These are phyloP conservation scores for Salix brachista DNA, from an alignment of 345 rosid genomes.

Conservation along the genomic window DNA sequence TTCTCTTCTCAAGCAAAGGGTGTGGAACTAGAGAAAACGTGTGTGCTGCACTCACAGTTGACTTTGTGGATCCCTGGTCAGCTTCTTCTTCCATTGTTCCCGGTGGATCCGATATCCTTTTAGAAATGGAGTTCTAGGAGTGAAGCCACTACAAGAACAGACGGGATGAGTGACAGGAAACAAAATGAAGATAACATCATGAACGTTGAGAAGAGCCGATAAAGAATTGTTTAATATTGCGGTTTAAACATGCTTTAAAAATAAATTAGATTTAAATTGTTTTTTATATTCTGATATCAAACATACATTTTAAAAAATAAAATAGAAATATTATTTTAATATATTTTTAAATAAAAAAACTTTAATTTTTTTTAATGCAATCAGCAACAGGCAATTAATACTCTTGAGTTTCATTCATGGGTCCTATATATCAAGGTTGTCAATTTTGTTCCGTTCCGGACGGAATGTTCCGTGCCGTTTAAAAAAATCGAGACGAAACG, in stretches of 20 bases:
- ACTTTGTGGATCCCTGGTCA: not conserved
- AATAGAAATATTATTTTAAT: no score
- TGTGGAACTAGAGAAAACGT: not conserved
- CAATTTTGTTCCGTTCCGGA: no score
- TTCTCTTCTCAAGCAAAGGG: not conserved
- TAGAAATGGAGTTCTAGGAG: not conserved
- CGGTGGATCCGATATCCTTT: constrained; percentile 21
- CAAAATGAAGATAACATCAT: not conserved
- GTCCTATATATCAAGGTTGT: no score
- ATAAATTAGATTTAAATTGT: no score
- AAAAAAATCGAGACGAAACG: no score
- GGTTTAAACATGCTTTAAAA: no score
- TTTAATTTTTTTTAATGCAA: no score
- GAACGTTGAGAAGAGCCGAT: not conserved
- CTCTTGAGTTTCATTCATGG: not conserved
- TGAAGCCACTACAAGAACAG: constrained; percentile 14
- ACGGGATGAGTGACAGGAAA: constrained; percentile 33
- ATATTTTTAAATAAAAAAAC: no score
- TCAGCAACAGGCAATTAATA: not conserved
- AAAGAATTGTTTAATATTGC: not conserved
- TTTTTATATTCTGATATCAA: no score
- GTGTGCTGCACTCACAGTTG: not conserved
- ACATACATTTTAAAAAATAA: no score
- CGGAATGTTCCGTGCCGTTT: no score
- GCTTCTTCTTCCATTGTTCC: not conserved